Evolutionary conservation across 192 early-diverging fungal species (phyloP).

Genomic region (Entomortierella beljakovae): DNA sequence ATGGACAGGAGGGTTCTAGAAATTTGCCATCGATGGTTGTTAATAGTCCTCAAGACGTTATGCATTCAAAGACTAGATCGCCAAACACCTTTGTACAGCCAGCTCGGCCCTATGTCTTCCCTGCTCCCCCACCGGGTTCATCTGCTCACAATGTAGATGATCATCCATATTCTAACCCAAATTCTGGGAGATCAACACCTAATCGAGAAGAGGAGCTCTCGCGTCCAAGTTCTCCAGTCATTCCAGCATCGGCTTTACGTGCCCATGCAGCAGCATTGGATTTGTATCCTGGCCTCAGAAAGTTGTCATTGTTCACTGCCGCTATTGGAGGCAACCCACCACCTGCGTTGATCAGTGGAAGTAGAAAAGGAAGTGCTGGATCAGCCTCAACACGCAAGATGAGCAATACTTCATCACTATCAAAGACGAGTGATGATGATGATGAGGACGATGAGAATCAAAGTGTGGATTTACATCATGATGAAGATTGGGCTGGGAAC

Average conservation of each 20-base stretch:
- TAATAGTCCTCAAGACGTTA: neutral
- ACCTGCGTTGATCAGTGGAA: slow-evolving; percentile 20
- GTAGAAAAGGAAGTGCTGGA: slow-evolving; percentile 32
- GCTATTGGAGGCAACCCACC: slow-evolving; percentile 18
- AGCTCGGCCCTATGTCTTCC: slow-evolving; percentile 20
- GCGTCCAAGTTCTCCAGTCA: neutral
- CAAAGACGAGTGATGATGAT: slow-evolving; percentile 9
- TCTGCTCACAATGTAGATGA: neutral
- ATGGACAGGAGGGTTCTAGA: neutral
- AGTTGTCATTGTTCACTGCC: slow-evolving; percentile 47
- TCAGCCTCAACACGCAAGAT: slow-evolving; percentile 2
- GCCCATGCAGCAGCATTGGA: slow-evolving; percentile 29
- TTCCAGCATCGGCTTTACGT: slow-evolving; percentile 9
- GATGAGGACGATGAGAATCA: slow-evolving; percentile 3
- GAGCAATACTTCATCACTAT: neutral
- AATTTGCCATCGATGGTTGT: slow-evolving; percentile 15
- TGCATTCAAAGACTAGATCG: neutral
- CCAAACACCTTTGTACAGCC: neutral
- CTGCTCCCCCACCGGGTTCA: slow-evolving; percentile 2
- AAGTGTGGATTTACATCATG: slow-evolving; percentile 14
- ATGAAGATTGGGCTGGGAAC: slow-evolving; percentile 51
- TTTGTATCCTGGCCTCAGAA: slow-evolving; percentile 40
- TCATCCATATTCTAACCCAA: neutral
- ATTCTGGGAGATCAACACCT: neutral
- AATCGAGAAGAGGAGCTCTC: neutral